Percentiles rank a stretch among this genome's conserved stretches.
Evolutionary conservation across 1,284 basidiomycete genomes (phyloP).

Genomic region (Ganoderma leucocontextum): DNA sequence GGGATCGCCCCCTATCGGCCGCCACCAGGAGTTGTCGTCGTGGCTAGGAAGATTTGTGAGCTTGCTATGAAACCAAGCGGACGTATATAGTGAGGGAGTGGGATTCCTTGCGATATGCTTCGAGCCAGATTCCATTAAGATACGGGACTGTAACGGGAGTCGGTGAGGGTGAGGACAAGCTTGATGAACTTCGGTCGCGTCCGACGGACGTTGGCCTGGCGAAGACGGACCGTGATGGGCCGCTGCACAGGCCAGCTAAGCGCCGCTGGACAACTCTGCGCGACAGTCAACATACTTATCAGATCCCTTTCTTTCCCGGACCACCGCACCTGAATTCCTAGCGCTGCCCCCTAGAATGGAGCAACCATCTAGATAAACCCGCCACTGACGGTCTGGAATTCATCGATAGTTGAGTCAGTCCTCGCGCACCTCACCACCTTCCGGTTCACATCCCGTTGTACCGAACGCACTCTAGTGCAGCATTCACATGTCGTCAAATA

Average conservation of each 20-base stretch:
- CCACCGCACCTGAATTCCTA: conserved; percentile 9
- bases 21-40: too few species aligned
- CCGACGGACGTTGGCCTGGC: too few species aligned
- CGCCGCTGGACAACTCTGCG: too few species aligned
- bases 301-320: background rate
- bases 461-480: background rate
- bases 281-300: too few species aligned
- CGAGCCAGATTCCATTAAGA: too few species aligned
- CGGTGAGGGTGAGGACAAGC: too few species aligned
- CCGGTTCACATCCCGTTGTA: background rate
- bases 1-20: conserved; percentile 8
- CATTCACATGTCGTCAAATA: background rate
- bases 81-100: too few species aligned
- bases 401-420: background rate
- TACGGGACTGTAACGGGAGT: too few species aligned
- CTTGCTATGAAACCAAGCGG: background rate
- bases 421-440: background rate
- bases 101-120: too few species aligned
- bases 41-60: background rate
- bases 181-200: too few species aligned
- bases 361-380: conserved; percentile 2
- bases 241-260: too few species aligned
- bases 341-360: conserved; percentile 20
- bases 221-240: too few species aligned
- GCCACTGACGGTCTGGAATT: background rate